Evolutionary conservation across 177 flowering plant species (phyloP).

Genomic region (Vitis hybrid): DNA sequence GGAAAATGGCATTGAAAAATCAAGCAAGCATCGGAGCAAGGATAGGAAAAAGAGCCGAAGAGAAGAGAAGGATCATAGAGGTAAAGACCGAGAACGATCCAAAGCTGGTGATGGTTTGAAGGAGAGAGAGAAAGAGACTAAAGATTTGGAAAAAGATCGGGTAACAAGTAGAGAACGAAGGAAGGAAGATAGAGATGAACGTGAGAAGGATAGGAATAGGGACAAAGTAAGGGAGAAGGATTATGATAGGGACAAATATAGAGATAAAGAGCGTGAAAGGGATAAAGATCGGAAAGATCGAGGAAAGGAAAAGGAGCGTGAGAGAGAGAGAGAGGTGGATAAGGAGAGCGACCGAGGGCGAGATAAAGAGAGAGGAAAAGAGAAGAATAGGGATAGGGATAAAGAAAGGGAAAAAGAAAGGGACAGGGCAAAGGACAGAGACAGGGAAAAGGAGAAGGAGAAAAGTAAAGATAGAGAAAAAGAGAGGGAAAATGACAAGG

Average conservation of each 20-base stretch:
- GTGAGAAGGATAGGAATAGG: slow-evolving; percentile 36
- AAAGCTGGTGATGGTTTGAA: slow-evolving; percentile 31
- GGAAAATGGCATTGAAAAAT: slow-evolving; percentile 33
- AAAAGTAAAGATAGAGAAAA: slow-evolving; percentile 29
- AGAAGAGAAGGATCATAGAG: slow-evolving; percentile 55
- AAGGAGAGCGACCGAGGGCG: slow-evolving; percentile 29
- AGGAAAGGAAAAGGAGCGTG: slow-evolving; percentile 31
- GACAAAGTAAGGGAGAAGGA: slow-evolving; percentile 43
- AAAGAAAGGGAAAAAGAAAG: slow-evolving; percentile 29
- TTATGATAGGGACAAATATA: slow-evolving; percentile 34
- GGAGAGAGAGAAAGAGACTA: slow-evolving; percentile 40
- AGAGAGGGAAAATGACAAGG: slow-evolving; percentile 36
- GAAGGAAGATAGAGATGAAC: slow-evolving; percentile 47
- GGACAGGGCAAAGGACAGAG: slow-evolving; percentile 30
- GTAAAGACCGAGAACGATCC: slow-evolving; percentile 43
- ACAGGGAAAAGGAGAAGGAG: slow-evolving; percentile 38
- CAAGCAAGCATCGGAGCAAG: slow-evolving; percentile 50
- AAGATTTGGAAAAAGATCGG: slow-evolving; percentile 30
- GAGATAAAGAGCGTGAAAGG: slow-evolving; percentile 40
- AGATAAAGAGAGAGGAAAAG: slow-evolving; percentile 33
- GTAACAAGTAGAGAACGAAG: slow-evolving; percentile 36
- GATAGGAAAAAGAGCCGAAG: slow-evolving; percentile 56
- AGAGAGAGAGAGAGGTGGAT: slow-evolving; percentile 30
- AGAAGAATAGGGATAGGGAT: slow-evolving; percentile 24
- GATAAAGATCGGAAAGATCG: slow-evolving; percentile 37